Percentiles rank a stretch among this genome's conserved stretches.
Evolutionary conservation across 139 green algal genomes (phyloP).

Genomic region (Coelastrella sp.): DNA sequence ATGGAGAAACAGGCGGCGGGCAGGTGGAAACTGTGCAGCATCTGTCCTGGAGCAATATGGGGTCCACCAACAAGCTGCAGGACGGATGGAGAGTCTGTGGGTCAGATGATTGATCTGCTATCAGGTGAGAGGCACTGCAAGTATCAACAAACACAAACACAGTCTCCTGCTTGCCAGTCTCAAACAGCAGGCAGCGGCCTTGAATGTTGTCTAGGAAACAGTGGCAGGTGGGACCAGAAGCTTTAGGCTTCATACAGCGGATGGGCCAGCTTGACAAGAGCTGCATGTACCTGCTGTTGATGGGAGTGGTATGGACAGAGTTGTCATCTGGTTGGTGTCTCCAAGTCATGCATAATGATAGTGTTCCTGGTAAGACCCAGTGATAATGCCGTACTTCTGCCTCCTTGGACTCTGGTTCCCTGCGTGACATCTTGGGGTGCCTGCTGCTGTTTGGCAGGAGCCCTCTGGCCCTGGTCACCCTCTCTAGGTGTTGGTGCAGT

Average conservation of each 20-base stretch:
- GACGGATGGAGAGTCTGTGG: conserved; percentile 53
- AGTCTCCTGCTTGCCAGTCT: too few species aligned
- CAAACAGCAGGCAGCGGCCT: too few species aligned
- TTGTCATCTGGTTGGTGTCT: too few species aligned
- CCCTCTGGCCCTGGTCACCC: conserved; percentile 48
- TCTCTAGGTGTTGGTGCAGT: conserved; percentile 47
- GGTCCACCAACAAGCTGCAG: conserved; percentile 49
- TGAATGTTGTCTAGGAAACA: too few species aligned
- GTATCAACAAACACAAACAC: too few species aligned
- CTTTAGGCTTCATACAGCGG: too few species aligned
- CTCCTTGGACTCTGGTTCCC: conserved; percentile 41
- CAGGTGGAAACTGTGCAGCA: conserved; percentile 56
- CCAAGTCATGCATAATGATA: too few species aligned
- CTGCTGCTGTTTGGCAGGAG: background rate
- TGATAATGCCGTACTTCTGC: background rate
- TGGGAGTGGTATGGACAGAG: too few species aligned
- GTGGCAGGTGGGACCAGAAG: too few species aligned
- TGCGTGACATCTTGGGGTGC: background rate
- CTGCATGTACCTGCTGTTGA: too few species aligned
- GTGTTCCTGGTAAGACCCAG: background rate
- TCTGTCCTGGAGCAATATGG: conserved; percentile 59
- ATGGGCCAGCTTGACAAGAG: too few species aligned
- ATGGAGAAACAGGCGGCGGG: conserved; percentile 23
- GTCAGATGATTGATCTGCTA: conserved; percentile 51
- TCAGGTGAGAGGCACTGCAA: background rate